phyloP scores from a whole-genome alignment of 208 protist species.

The Leishmania aethiopica region DNA sequence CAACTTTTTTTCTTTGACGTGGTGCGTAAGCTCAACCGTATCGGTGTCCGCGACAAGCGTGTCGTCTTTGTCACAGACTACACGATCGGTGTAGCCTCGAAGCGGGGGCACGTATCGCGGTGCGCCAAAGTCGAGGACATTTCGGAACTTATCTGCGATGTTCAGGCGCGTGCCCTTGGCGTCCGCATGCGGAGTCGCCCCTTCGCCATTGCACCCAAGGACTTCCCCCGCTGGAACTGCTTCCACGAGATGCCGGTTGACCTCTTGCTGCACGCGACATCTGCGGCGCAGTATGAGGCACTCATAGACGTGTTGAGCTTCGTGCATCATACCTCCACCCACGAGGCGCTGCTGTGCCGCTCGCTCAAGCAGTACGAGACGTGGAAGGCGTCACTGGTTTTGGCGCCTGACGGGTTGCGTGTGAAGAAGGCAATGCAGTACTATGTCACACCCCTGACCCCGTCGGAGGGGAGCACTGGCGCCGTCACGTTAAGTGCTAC shows the following conservation, averaged over 20 bases:
- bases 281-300: slow-evolving; percentile 5
- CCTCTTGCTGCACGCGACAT: slow-evolving; percentile 26
- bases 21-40: slow-evolving; percentile 25
- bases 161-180: slow-evolving; percentile 19
- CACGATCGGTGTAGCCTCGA: slow-evolving; percentile 35
- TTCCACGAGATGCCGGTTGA: slow-evolving; percentile 59
- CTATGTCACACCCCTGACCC: neutral
- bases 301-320: slow-evolving; percentile 18
- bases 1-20: slow-evolving; percentile 37
- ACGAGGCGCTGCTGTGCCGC: slow-evolving; percentile 21
- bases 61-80: slow-evolving; percentile 50
- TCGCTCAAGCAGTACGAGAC: slow-evolving; percentile 12
- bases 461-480: neutral
- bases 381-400: slow-evolving; percentile 28
- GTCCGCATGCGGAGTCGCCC: slow-evolving; percentile 39
- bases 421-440: slow-evolving; percentile 31
- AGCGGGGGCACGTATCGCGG: slow-evolving; percentile 23
- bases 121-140: slow-evolving; percentile 51
- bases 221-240: slow-evolving; percentile 9
- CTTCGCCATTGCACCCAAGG: slow-evolving; percentile 18
- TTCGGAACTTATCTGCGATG: slow-evolving; percentile 29
- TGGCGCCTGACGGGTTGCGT: slow-evolving; percentile 41
- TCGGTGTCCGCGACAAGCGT: slow-evolving; percentile 17
- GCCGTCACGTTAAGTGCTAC: neutral
- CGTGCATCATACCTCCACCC: slow-evolving; percentile 21